Conservation (phyloP, 495 filamentous ascomycete genomes). For the Geoglossum glabrum region DNA sequence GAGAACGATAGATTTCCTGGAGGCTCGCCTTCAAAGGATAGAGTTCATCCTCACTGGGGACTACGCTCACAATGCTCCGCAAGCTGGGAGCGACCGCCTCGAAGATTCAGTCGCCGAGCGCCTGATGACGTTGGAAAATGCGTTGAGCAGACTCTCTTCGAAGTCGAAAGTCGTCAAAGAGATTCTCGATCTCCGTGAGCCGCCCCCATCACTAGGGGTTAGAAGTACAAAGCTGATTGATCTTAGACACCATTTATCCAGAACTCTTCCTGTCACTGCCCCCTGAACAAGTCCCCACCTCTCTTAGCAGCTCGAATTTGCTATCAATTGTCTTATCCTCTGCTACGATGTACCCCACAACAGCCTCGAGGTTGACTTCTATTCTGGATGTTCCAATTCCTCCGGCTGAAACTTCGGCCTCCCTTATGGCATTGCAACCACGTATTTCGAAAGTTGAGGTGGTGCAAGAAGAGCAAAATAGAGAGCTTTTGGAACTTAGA, state of each 20-base stretch:
- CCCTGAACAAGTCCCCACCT: conserved; percentile 20
- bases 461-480: conserved; percentile 48
- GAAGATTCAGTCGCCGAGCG: conserved; percentile 24
- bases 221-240: neutral
- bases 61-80: neutral
- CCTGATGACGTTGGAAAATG: conserved; percentile 43
- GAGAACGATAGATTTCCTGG: conserved; percentile 54
- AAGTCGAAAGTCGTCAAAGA: conserved; percentile 28
- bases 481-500: conserved; percentile 49
- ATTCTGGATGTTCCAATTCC: conserved; percentile 62
- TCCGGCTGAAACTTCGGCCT: conserved; percentile 40
- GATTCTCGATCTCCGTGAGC: conserved; percentile 25
- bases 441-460: conserved; percentile 45
- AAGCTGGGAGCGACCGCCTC: neutral
- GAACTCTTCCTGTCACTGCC: conserved; percentile 32
- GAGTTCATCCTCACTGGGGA: conserved; percentile 52
- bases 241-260: conserved; percentile 34
- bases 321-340: conserved; percentile 55
- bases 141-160: conserved; percentile 28
- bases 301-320: conserved; percentile 23
- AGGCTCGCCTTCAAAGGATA: conserved; percentile 51
- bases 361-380: conserved; percentile 59
- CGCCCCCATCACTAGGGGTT: neutral
- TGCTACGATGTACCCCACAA: conserved; percentile 52
- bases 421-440: conserved; percentile 47